Percentiles rank a stretch among this genome's conserved stretches.
Conservation (phyloP, 2,329 filamentous ascomycete species). For the Cladosporium halotolerans region DNA sequence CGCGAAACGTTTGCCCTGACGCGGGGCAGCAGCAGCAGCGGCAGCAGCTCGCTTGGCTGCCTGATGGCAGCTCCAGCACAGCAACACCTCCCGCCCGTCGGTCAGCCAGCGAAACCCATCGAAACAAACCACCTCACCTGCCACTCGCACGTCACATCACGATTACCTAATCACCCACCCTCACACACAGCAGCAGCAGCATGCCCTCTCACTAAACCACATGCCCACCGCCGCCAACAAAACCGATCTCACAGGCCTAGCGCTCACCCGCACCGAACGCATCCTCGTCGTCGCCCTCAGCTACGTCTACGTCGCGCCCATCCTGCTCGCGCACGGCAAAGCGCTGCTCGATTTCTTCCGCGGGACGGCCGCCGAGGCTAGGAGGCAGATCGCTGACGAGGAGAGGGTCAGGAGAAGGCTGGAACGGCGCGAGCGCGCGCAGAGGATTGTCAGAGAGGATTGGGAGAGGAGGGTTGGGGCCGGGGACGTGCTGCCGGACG, state of each 20-base stretch:
- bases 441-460: constrained; percentile 4
- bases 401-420: constrained; percentile 8
- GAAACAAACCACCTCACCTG: neutral
- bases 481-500: too few relatives aligned
- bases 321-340: constrained; percentile 23
- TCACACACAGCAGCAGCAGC: neutral
- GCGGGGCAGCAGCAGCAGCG: too few relatives aligned
- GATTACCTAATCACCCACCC: neutral
- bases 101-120: neutral
- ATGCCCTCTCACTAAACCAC: neutral
- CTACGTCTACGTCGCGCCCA: constrained; percentile 28
- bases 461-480: neutral
- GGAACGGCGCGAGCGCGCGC: constrained; percentile 6
- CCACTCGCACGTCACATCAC: neutral
- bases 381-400: constrained; percentile 18
- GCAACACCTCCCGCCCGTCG: neutral
- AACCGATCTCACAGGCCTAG: constrained; percentile 24
- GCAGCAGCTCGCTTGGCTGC: too few relatives aligned
- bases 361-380: constrained; percentile 15
- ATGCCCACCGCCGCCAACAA: neutral
- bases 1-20: too few relatives aligned
- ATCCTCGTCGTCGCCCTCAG: constrained; percentile 28
- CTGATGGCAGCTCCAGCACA: neutral
- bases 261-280: constrained; percentile 29
- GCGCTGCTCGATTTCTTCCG: constrained; percentile 21